Conservation (phyloP, 495 filamentous ascomycete genomes). For the Patellaria atrata region DNA sequence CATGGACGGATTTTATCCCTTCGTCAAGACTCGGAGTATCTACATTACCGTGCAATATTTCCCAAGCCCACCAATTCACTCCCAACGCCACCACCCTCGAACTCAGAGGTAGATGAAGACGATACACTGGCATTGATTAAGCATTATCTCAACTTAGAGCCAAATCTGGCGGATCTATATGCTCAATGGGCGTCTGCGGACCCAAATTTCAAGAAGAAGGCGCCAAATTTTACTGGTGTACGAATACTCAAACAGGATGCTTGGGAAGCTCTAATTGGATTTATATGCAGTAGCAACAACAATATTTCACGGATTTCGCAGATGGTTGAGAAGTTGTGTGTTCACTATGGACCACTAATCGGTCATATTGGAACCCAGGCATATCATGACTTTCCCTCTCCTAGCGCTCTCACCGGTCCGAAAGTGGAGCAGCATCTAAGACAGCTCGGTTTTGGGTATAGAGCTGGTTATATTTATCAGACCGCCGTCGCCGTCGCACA, state of each 20-base stretch:
- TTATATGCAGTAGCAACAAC: constrained; percentile 98
- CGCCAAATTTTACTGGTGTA: constrained; percentile 76
- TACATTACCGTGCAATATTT: constrained; percentile 68
- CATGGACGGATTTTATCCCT: constrained; percentile 73
- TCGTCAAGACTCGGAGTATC: constrained; percentile 59
- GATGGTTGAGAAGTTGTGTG: constrained; percentile 89
- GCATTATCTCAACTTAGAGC: constrained; percentile 69
- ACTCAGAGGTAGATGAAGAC: constrained; percentile 22
- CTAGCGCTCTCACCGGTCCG: constrained; percentile 50
- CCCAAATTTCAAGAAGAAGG: constrained; percentile 77
- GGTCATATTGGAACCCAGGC: constrained; percentile 51
- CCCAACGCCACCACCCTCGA: constrained; percentile 28
- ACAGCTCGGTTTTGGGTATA: constrained; percentile 82
- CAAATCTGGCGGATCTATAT: constrained; percentile 64
- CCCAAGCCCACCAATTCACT: constrained; percentile 26
- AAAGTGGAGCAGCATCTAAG: constrained; percentile 66
- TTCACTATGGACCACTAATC: constrained; percentile 66
- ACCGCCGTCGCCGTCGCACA: constrained; percentile 63
- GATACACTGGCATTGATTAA: constrained; percentile 55
- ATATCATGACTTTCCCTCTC: constrained; percentile 79
- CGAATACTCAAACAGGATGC: constrained; percentile 91
- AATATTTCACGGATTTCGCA: constrained; percentile 89
- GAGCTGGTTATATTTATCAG: constrained; percentile 77
- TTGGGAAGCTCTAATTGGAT: constrained; percentile 87
- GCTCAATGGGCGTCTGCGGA: constrained; percentile 75